Conservation (phyloP, 2,329 filamentous ascomycete genomes). For the Neoascochyta sp. region DNA sequence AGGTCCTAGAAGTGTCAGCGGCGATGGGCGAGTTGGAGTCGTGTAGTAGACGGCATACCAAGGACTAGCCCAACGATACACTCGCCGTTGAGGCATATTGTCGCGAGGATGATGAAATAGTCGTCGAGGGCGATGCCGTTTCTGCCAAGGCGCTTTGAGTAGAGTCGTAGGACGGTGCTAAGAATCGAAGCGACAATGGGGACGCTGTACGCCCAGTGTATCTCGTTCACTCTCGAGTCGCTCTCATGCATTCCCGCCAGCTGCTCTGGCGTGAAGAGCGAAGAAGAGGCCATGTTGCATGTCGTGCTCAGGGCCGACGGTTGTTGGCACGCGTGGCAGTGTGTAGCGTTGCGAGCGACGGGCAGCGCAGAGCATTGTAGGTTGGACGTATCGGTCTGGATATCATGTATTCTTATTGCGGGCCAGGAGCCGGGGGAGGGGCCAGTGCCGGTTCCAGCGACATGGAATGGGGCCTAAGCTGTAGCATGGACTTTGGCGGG, state of each 20-base stretch:
- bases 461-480: no score
- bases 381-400: no score
- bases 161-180: conserved; percentile 26
- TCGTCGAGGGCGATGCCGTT: conserved; percentile 35
- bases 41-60: conserved; percentile 12
- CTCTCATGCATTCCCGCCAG: conserved; percentile 25
- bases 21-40: neutral
- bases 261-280: conserved; percentile 29
- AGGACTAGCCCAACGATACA: conserved; percentile 27
- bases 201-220: conserved; percentile 32
- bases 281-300: conserved; percentile 18
- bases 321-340: no score
- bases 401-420: no score
- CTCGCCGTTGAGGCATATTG: conserved; percentile 30
- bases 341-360: no score
- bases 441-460: no score
- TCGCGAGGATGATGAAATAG: conserved; percentile 30
- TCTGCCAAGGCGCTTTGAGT: conserved; percentile 26
- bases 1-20: conserved; percentile 21
- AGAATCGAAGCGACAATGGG: conserved; percentile 27
- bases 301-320: no score
- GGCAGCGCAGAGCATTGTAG: no score
- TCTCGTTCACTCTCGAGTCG: conserved; percentile 27
- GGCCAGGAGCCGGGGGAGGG: no score
- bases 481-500: no score